Percentiles rank a stretch among this genome's conserved stretches.
Conservation (phyloP, 2,329 filamentous ascomycete genomes). For the Epichloe sylvatica region DNA sequence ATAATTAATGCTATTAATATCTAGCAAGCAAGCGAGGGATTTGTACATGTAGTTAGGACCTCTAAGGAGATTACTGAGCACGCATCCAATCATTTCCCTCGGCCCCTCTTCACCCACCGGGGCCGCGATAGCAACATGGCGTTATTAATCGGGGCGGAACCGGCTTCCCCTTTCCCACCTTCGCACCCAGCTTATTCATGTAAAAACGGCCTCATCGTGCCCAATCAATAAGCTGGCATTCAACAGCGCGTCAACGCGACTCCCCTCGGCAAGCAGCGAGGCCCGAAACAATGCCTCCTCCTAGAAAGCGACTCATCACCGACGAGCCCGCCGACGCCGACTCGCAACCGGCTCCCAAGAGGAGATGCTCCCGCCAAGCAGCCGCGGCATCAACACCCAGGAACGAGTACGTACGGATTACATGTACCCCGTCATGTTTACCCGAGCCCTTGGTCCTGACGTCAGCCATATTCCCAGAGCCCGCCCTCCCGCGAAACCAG, state of each 20-base stretch:
- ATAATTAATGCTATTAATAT: too few relatives aligned
- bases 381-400: constrained; percentile 3
- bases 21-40: too few relatives aligned
- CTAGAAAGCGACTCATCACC: neutral
- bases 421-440: too few relatives aligned
- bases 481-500: neutral
- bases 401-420: neutral
- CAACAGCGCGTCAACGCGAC: neutral
- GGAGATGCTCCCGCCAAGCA: constrained; percentile 16
- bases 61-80: too few relatives aligned
- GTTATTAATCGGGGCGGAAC: too few relatives aligned
- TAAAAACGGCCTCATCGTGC: too few relatives aligned
- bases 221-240: neutral
- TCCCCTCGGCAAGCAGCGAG: neutral
- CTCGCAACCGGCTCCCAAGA: constrained; percentile 12
- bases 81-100: too few relatives aligned
- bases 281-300: neutral
- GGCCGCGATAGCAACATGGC: too few relatives aligned
- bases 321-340: neutral
- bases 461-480: neutral
- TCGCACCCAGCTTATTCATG: too few relatives aligned
- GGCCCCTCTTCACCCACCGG: too few relatives aligned
- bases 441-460: neutral
- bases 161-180: too few relatives aligned
- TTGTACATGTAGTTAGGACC: too few relatives aligned